These are phyloP conservation scores for Fereydounia khargensis DNA, from an alignment of 1,284 basidiomycete species.

Conservation along the genomic window DNA sequence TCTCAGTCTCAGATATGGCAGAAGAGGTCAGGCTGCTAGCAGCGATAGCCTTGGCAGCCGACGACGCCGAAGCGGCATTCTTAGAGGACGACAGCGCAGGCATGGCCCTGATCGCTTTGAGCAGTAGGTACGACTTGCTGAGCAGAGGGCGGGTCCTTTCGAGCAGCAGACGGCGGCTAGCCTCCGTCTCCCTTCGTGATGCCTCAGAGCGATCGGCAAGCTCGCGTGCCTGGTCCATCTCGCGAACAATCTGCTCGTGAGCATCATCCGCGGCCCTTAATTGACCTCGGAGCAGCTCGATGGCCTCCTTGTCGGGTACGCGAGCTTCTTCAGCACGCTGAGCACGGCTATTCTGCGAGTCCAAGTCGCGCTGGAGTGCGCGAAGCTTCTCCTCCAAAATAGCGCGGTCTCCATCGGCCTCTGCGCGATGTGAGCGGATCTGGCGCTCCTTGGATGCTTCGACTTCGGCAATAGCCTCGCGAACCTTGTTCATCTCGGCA, in stretches of 20 bases:
- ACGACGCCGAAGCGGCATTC: conserved; percentile 15
- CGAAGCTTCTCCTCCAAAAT: conserved; percentile 48
- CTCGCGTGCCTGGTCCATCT: conserved; percentile 42
- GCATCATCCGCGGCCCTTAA: conserved; percentile 44
- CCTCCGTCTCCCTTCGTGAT: conserved; percentile 23
- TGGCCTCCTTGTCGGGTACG: conserved; percentile 20
- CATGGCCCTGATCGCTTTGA: conserved; percentile 31
- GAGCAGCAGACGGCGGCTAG: conserved; percentile 32
- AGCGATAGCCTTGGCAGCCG: background rate
- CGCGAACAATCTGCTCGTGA: conserved; percentile 41
- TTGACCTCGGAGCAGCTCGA: conserved; percentile 43
- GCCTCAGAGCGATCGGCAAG: conserved; percentile 32
- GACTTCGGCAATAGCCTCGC: conserved; percentile 34
- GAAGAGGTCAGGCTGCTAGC: conserved; percentile 17
- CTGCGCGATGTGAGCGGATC: conserved; percentile 41
- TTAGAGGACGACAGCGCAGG: conserved; percentile 36
- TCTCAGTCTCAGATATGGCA: conserved; percentile 29
- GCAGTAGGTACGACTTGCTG: conserved; percentile 17
- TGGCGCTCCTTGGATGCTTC: conserved; percentile 38
- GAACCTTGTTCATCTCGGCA: conserved; percentile 30
- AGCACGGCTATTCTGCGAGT: conserved; percentile 12
- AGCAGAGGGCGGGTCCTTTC: conserved; percentile 25
- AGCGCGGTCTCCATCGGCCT: conserved; percentile 49
- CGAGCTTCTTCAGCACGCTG: conserved; percentile 16
- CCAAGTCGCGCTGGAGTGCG: conserved; percentile 29